A percentile compares a stretch with the other conserved stretches of the same genome.
phyloP scores from a whole-genome alignment of 2,329 filamentous ascomycete species.

The Gaeumannomyces tritici region DNA sequence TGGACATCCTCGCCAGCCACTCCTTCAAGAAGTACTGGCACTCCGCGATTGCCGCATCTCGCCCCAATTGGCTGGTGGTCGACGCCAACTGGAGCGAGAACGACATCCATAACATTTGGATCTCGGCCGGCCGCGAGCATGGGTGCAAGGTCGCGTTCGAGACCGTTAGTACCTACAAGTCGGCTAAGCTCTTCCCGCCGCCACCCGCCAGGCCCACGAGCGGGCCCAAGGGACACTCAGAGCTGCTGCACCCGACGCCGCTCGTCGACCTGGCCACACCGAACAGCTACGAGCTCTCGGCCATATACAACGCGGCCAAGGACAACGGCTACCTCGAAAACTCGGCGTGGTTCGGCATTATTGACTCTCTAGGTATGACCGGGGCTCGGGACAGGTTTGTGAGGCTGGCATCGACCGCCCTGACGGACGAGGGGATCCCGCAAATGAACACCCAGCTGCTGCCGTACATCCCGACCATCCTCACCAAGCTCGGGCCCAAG shows the following conservation, averaged over 20 bases:
- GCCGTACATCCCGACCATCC: slow-evolving; percentile 75
- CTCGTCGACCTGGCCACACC: slow-evolving; percentile 70
- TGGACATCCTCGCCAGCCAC: slow-evolving; percentile 65
- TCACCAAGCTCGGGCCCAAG: slow-evolving; percentile 70
- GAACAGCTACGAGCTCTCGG: slow-evolving; percentile 70
- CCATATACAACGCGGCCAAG: slow-evolving; percentile 67
- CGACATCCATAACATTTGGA: slow-evolving; percentile 55
- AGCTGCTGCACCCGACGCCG: slow-evolving; percentile 44
- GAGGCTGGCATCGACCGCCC: slow-evolving; percentile 50
- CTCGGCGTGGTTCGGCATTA: slow-evolving; percentile 65
- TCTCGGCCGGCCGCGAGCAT: slow-evolving; percentile 47
- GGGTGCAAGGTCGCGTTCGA: slow-evolving; percentile 65
- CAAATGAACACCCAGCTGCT: slow-evolving; percentile 77
- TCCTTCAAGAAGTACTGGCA: slow-evolving; percentile 49
- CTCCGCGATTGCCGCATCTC: slow-evolving; percentile 42
- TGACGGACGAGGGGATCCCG: slow-evolving; percentile 75
- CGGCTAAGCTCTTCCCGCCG: slow-evolving; percentile 54
- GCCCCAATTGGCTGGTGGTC: slow-evolving; percentile 69
- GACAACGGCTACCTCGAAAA: slow-evolving; percentile 56
- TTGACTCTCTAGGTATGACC: slow-evolving; percentile 68
- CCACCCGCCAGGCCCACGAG: slow-evolving; percentile 14
- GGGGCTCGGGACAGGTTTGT: slow-evolving; percentile 64
- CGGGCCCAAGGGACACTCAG: slow-evolving; percentile 12
- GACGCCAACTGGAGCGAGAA: slow-evolving; percentile 76
- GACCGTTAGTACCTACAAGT: slow-evolving; percentile 78